Base-by-base conservation (phyloP, 495 filamentous ascomycete species). In the Daldinia concentrica region DNA sequence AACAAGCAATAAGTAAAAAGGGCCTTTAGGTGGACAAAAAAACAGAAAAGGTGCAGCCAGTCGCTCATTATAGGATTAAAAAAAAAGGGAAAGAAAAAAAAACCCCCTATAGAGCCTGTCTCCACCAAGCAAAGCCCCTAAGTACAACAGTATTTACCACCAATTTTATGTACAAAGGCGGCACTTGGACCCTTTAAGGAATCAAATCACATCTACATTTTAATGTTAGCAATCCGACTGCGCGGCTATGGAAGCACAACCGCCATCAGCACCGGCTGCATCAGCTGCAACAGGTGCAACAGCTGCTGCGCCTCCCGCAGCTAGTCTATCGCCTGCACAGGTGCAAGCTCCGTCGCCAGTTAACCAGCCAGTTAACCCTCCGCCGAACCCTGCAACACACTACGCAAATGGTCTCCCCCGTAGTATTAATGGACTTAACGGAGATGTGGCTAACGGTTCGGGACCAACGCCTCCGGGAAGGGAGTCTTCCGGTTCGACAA, bases 351-450 rank as follows among this genome's bases (percentile, higher is more conserved):
- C 43, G 19, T 48, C 43, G 19, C 17, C 41, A 22, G 41, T 2
- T 45, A 45, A 19, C 17, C 41, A n/a, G n/a, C 8, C 41, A 19
- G 15, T 19, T 19, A 45, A 45, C 22, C 41, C 62, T 29, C 41
- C 36, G 19, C 37, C 37, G 0, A 56, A 73, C 34, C 52, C 36
- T 11, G 58, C 22, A 24, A 66, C 66, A 0, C 62, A 73, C 24
- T 73, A 73, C 15, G 52, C 71, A 4, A 73, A 73, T 32, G 66
- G 71, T 17, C 71, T 69, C 43, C 71, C 71, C 26, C 62, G 71
- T 12, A 73, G 61, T 24, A 73, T 73, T 15, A 69, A 73, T 51
- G 71, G 71, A 3, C 62, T 73, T n/a, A 69, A 63, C 15, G 26
- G 43, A 7, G 59, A 66, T 54, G 32, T 19, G 11, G 26, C 19